Percentiles rank a stretch among this genome's conserved stretches.
Conservation (phyloP, 768 basidiomycete species). For the Crucibulum laeve region DNA sequence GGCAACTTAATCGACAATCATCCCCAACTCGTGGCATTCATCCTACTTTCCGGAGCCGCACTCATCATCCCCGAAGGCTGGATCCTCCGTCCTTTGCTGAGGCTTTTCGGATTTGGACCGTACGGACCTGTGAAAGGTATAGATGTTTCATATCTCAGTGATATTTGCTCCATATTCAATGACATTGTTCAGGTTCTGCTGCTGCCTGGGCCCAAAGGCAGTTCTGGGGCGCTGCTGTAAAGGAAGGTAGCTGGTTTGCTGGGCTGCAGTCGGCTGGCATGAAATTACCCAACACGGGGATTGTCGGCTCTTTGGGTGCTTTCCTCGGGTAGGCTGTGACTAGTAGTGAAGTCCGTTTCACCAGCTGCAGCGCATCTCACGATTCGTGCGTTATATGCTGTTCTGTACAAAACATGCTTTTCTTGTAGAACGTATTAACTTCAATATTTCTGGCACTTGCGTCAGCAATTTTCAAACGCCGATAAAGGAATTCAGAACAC, state of each 20-base stretch:
- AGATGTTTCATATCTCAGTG: neutral
- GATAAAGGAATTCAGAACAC: too few relatives aligned
- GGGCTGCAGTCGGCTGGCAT: slow-evolving; percentile 23
- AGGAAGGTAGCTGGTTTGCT: slow-evolving; percentile 28
- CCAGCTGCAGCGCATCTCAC: too few relatives aligned
- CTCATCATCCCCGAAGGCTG: slow-evolving; percentile 24
- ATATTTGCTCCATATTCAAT: neutral
- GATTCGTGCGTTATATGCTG: too few relatives aligned
- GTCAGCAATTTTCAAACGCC: too few relatives aligned
- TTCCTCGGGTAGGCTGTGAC: too few relatives aligned
- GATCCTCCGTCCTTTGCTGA: slow-evolving; percentile 23
- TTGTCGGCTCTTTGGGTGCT: too few relatives aligned
- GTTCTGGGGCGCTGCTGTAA: slow-evolving; percentile 26
- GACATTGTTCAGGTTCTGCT: slow-evolving; percentile 20
- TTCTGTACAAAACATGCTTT: too few relatives aligned
- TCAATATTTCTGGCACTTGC: too few relatives aligned
- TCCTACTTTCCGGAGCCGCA: slow-evolving; percentile 18
- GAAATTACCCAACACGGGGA: slow-evolving; percentile 8
- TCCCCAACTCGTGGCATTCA: slow-evolving; percentile 17
- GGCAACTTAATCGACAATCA: slow-evolving; percentile 33
- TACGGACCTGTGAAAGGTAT: slow-evolving; percentile 27
- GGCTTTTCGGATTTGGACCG: slow-evolving; percentile 31
- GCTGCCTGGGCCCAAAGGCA: slow-evolving; percentile 30
- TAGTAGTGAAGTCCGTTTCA: too few relatives aligned
- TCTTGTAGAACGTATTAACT: too few relatives aligned